A percentile compares a stretch with the other conserved stretches of the same genome.
These are phyloP conservation scores for Heterobasidion irregulare DNA, from an alignment of 1,284 basidiomycete genomes.

Conservation along the genomic window DNA sequence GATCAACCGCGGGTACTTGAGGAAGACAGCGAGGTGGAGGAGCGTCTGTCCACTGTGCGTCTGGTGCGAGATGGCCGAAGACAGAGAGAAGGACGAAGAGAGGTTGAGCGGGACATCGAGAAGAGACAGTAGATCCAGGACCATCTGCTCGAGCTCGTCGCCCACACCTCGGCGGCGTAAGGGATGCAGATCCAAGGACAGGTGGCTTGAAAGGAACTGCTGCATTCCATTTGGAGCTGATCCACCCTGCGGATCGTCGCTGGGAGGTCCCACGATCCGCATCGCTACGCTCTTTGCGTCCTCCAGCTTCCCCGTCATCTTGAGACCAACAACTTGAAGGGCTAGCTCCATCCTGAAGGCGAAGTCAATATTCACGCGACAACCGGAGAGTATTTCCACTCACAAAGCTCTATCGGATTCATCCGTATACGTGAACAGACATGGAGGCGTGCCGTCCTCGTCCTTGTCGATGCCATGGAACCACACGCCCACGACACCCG, in stretches of 20 bases:
- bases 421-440: constrained; percentile 85
- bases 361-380: constrained; percentile 13
- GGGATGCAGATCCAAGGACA: constrained; percentile 37
- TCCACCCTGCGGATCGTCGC: constrained; percentile 33
- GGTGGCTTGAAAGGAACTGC: constrained; percentile 39
- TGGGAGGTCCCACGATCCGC: constrained; percentile 67
- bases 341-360: constrained; percentile 82
- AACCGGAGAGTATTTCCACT: constrained; percentile 24
- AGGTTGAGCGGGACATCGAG: constrained; percentile 51
- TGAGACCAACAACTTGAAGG: constrained; percentile 88
- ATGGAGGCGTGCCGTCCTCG: constrained; percentile 45
- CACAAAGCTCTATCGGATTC: constrained; percentile 83
- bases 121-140: constrained; percentile 74
- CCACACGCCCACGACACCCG: constrained; percentile 89
- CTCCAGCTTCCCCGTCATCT: constrained; percentile 94
- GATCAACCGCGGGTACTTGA: constrained; percentile 71
- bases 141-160: constrained; percentile 66
- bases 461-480: constrained; percentile 66
- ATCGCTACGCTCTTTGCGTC: constrained; percentile 88
- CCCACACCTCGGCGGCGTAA: constrained; percentile 46
- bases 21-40: constrained; percentile 81
- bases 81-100: constrained; percentile 27
- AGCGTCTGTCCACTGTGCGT: constrained; percentile 74
- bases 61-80: constrained; percentile 50
- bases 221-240: constrained; percentile 35